A percentile compares a stretch with the other conserved stretches of the same genome.
Conservation (phyloP, 768 basidiomycete genomes). For the Lactarius pseudohatsudake region DNA sequence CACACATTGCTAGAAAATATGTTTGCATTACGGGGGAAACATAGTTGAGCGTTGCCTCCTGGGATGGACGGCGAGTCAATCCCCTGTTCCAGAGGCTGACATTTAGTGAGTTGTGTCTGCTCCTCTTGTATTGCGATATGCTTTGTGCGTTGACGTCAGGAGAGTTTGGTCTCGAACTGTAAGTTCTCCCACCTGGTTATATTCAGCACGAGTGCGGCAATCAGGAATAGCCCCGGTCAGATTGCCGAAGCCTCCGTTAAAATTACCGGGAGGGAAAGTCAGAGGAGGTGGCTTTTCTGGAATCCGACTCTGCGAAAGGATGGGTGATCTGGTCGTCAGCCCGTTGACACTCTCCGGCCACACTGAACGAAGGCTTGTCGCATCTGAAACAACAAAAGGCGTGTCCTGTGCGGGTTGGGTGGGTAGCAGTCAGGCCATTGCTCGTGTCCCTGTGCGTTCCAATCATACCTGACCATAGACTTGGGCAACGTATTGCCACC, state of each 20-base stretch:
- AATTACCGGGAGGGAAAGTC: background rate
- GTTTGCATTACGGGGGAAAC: background rate
- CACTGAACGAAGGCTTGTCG: background rate
- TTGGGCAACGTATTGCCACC: background rate
- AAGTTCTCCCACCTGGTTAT: background rate
- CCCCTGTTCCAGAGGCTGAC: background rate
- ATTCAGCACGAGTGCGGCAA: background rate
- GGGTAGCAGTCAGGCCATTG: background rate
- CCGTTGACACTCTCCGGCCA: background rate
- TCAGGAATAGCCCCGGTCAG: background rate
- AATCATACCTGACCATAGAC: background rate
- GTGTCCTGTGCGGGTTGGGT: background rate
- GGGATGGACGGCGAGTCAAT: background rate
- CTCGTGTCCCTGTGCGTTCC: background rate
- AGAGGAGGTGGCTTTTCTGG: background rate
- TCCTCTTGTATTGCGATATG: background rate
- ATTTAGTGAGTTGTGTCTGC: no score
- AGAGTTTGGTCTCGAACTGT: no score
- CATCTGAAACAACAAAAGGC: background rate
- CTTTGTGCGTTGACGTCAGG: background rate
- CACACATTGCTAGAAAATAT: background rate
- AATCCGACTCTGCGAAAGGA: background rate
- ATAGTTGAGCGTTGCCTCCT: background rate
- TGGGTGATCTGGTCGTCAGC: background rate
- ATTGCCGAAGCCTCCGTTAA: background rate